Percentiles rank a stretch among this genome's conserved stretches.
Conservation (phyloP, 1,284 basidiomycete species). For the Apiotrichum siamense region DNA sequence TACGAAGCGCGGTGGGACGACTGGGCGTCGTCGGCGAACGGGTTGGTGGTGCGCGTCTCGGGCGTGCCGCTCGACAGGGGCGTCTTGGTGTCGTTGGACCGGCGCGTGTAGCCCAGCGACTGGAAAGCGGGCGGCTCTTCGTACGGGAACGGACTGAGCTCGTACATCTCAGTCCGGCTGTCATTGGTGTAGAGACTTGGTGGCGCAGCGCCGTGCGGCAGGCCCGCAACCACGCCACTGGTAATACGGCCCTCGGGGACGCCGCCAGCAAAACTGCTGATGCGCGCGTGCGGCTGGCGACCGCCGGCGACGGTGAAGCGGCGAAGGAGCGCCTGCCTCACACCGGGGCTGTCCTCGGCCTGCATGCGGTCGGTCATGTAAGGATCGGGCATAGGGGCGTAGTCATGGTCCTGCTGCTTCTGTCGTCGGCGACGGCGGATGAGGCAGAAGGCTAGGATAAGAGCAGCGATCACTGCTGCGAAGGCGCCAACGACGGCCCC, state of each 20-base stretch:
- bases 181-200: neutral
- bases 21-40: neutral
- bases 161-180: neutral
- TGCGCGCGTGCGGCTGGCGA: neutral
- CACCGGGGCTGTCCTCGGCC: neutral
- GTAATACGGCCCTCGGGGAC: neutral
- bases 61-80: neutral
- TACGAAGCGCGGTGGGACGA: too few species aligned
- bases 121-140: neutral
- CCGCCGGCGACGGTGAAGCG: neutral
- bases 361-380: neutral
- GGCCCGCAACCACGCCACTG: neutral
- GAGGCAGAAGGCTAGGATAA: constrained; percentile 1
- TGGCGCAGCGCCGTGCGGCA: neutral
- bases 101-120: neutral
- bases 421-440: constrained; percentile 7
- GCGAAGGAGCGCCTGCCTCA: neutral
- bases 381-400: neutral
- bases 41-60: neutral
- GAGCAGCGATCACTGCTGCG: neutral
- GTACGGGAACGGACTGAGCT: constrained; percentile 2
- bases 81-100: neutral
- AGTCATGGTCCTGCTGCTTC: neutral
- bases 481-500: constrained; percentile 12
- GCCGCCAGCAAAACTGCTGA: neutral